Base-by-base conservation (phyloP, 805 yeast genomes). In the Lachancea nothofagi region DNA sequence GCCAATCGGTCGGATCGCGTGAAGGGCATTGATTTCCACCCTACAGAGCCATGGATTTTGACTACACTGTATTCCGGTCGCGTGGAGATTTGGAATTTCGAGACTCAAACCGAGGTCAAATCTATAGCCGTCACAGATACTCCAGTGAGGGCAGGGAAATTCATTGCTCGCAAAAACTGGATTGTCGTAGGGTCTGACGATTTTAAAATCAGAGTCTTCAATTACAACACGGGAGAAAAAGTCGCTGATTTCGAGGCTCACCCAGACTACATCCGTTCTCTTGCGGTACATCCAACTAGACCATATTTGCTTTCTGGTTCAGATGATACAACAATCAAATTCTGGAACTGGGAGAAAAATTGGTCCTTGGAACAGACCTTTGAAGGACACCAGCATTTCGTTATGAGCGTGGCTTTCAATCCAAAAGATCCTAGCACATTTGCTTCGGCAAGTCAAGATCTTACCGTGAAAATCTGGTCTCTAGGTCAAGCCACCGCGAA, bases 391-490 rank as follows among this genome's bases (percentile, higher is more conserved):
- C 86, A 79, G 61, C 96, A 93, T 65, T 93, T 83, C 62, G 89
- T 93, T 39, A 88, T 93, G 96, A 78, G 87, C 40, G 77, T 93
- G 38, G 88, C 93, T 33, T 86, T 93, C 71, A 93, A 93, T 66
- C 97, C 98, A 43, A 93, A 90, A 67, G 98, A 93, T 65, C 87
- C 96, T 50, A 88, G 83, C 66, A 90, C 97, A 28, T 93, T 93
- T 73, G 99, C 97, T 2, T 83, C 96, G 12, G 96, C 96, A 10
- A 89, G 96, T 68, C 72, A 93, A 55, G 99, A 93, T 65, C 81
- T 94, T 55, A 89, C 97, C 14, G 96, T 93, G 42, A 93, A 90
- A 64, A 83, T 93, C 47, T 93, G 99, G 99, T 83, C 95, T 2
- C 67, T 93, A 51, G 95, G 96, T 25, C 82, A 90, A 38, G 65